Conservation (phyloP, 108 stramenopile genomes). For the Seminavis robusta region DNA sequence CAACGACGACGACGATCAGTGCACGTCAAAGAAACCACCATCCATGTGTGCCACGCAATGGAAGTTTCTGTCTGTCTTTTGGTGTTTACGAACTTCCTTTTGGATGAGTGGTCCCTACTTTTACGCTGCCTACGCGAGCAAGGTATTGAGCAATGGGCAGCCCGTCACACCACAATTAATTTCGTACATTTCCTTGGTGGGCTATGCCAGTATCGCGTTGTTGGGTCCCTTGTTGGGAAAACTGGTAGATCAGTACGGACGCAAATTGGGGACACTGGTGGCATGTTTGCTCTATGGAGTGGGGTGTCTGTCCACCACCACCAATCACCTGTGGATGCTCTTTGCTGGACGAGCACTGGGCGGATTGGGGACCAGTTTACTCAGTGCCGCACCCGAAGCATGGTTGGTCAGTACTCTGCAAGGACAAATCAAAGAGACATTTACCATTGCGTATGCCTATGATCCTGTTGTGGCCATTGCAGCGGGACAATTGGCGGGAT, state of each 20-base stretch:
- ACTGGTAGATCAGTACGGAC: conserved; percentile 53
- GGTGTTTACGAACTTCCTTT: conserved; percentile 78
- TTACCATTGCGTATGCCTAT: conserved; percentile 54
- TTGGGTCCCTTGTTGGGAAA: conserved; percentile 69
- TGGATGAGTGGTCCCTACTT: conserved; percentile 94
- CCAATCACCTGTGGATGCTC: conserved; percentile 41
- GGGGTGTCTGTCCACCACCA: conserved; percentile 54
- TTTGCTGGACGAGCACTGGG: conserved; percentile 74
- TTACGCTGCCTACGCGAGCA: conserved; percentile 85
- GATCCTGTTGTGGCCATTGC: conserved; percentile 85
- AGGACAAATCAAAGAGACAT: conserved; percentile 37
- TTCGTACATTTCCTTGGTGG: conserved; percentile 69
- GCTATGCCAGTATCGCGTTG: conserved; percentile 74
- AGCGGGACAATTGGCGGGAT: conserved; percentile 79
- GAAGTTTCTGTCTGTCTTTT: conserved; percentile 80
- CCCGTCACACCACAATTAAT: conserved; percentile 34
- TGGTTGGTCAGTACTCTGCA: conserved; percentile 90
- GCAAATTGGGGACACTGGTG: conserved; percentile 58
- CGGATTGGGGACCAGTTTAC: conserved; percentile 88
- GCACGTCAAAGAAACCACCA: too few species aligned
- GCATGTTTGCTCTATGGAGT: conserved; percentile 55
- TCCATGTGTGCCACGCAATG: too few species aligned
- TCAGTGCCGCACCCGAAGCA: conserved; percentile 86
- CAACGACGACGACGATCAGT: too few species aligned
- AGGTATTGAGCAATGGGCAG: conserved; percentile 45